A percentile compares a stretch with the other conserved stretches of the same genome.
Evolutionary conservation across 129 eudicot genomes (phyloP).

Genomic region (Tagetes patula): DNA sequence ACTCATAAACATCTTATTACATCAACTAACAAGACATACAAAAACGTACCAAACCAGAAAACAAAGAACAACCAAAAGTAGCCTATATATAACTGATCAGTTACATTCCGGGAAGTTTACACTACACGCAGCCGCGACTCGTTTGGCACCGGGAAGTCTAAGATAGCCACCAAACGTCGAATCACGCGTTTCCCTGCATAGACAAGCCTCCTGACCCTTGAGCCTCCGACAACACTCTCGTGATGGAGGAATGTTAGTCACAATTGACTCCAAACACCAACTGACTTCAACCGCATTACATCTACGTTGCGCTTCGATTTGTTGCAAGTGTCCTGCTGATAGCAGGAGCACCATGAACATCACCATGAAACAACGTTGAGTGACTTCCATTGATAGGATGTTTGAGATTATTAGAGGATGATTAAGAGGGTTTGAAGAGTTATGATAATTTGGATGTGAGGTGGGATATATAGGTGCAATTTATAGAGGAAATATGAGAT

Average conservation of each 20-base stretch:
- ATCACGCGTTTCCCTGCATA: neutral
- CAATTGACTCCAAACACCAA: conserved; percentile 2
- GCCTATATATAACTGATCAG: neutral
- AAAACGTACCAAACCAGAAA: no score
- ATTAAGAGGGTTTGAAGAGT: neutral
- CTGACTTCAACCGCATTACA: neutral
- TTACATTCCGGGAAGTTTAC: neutral
- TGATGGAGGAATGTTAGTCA: neutral
- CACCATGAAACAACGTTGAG: neutral
- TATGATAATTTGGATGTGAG: neutral
- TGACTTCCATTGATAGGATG: neutral
- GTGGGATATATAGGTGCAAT: neutral
- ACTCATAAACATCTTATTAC: no score
- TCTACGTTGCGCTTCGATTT: neutral
- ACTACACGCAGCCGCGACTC: neutral
- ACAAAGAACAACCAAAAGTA: no score
- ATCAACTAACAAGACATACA: no score
- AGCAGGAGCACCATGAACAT: neutral
- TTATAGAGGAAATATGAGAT: neutral
- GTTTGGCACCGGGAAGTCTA: conserved; percentile 7
- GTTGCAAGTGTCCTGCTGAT: neutral
- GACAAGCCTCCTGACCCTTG: conserved; percentile 9
- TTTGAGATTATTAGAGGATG: neutral
- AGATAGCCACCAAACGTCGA: neutral
- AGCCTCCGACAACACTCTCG: conserved; percentile 5